Conservation (phyloP, 208 protist species). For the Herpetomonas samuelpessoai region DNA sequence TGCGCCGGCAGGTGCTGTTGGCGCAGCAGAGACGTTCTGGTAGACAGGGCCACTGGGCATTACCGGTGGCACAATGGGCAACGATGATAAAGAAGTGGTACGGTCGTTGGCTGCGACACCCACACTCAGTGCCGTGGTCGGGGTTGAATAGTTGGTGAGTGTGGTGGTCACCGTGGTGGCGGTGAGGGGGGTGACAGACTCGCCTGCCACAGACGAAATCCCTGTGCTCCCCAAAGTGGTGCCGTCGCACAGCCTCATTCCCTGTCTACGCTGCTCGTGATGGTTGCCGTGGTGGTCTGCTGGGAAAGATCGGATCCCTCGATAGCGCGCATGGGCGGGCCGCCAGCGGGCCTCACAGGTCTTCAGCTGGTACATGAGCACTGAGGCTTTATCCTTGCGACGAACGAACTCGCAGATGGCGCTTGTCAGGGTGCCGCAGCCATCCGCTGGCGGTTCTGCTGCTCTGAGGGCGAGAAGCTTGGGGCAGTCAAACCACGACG, state of each 20-base stretch:
- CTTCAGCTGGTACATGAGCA: not conserved
- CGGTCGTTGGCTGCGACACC: too few species aligned
- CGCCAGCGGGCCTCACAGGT: not conserved
- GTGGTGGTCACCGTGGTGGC: not conserved
- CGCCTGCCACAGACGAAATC: not conserved
- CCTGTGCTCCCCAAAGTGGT: not conserved
- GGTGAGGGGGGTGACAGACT: not conserved
- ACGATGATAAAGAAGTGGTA: too few species aligned
- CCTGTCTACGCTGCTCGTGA: not conserved
- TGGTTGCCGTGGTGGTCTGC: not conserved
- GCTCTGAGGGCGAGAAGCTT: not conserved
- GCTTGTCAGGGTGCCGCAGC: not conserved
- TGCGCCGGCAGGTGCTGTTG: too few species aligned
- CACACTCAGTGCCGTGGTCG: too few species aligned
- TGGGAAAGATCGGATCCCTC: too few species aligned
- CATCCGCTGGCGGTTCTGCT: not conserved
- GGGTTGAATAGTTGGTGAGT: too few species aligned
- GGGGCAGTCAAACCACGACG: not conserved
- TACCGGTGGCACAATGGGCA: too few species aligned
- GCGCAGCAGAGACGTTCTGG: too few species aligned
- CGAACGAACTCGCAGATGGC: not conserved
- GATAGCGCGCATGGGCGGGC: not conserved
- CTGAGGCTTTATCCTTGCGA: not conserved
- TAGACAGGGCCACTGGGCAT: too few species aligned
- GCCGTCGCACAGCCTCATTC: not conserved